Base-by-base conservation (phyloP, 75 land plant genomes). In the Isoetes taiwanensis region DNA sequence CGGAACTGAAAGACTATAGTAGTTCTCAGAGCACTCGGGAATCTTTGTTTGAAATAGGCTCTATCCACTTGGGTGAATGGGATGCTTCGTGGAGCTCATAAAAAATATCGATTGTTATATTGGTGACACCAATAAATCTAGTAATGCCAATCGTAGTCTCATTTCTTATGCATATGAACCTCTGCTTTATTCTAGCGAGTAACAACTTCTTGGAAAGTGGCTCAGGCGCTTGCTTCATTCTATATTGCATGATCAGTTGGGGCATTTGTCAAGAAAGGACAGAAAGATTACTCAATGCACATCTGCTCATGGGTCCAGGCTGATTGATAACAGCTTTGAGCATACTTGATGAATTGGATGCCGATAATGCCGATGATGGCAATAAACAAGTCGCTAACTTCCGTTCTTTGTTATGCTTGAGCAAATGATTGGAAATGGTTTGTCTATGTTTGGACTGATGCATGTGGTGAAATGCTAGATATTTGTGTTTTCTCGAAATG, bases 371-470 rank as follows among this genome's bases (percentile, higher is more conserved):
- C 38, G 68, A 73, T 26, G 65, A 60, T 35, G 62, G 70, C 26
- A 41, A 63, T 31, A 72, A 64, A 11, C 79, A 75, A 66, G 35
- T 58, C 23, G 68, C 90, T 6, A 77, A 79, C 61, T 74, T 93
- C 25, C 98, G 87, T 64, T 93, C 95, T n/a, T 52, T 93, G 83
- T 56, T 93, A 93, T 71, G 80, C 80, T 14, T 93, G 98, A 95
- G 81, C 98, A 37, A 90, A 84, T 62, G 88, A 93, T 70, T 84
- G 96, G 98, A 78, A 86, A 27, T 93, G 98, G 98, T 59, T 93
- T 41, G 71, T 93, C 12, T 83, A 83, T 54, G 83, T 87, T n/a
- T 93, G 98, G 98, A 93, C 95, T 28, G 98, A 93, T 60, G 76
- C 96, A 19, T 68, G 88, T 41, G 98, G 98, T 32, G 94, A 93